These are phyloP conservation scores for Lasiodiplodia citricola DNA, from an alignment of 2,329 filamentous ascomycete species.

Conservation along the genomic window DNA sequence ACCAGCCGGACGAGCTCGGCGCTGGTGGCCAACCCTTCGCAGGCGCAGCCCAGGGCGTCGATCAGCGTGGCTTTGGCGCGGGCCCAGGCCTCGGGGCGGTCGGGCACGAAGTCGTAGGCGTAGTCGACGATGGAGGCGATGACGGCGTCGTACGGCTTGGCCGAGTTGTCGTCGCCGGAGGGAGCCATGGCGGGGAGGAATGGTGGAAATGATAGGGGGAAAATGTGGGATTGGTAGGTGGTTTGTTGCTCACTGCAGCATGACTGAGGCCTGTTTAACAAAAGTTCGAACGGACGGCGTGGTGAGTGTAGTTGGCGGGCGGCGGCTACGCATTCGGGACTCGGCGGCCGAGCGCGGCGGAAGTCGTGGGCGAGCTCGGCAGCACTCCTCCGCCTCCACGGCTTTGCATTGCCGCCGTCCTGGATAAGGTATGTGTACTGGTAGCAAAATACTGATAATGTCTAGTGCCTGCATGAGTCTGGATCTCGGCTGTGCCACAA, in stretches of 20 bases:
- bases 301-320: neutral
- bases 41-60: slow-evolving; percentile 94
- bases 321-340: neutral
- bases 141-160: neutral
- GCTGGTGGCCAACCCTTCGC: slow-evolving; percentile 86
- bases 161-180: slow-evolving; percentile 1
- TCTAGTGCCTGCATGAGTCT: too few relatives aligned
- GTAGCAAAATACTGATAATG: too few relatives aligned
- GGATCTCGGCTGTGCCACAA: too few relatives aligned
- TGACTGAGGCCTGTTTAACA: neutral
- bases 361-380: neutral
- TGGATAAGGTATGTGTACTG: too few relatives aligned
- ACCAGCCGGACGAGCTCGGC: slow-evolving; percentile 95
- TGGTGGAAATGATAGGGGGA: neutral
- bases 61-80: slow-evolving; percentile 45
- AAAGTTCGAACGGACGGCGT: neutral
- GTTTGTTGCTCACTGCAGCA: neutral
- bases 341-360: slow-evolving; percentile 1
- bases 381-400: neutral
- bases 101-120: neutral
- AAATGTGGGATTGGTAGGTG: neutral
- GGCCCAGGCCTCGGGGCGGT: neutral
- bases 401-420: neutral
- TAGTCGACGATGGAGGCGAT: slow-evolving; percentile 4
- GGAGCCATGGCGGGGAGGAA: neutral